These are phyloP conservation scores for Phylloporus arenicola DNA, from an alignment of 768 basidiomycete species.

Conservation along the genomic window DNA sequence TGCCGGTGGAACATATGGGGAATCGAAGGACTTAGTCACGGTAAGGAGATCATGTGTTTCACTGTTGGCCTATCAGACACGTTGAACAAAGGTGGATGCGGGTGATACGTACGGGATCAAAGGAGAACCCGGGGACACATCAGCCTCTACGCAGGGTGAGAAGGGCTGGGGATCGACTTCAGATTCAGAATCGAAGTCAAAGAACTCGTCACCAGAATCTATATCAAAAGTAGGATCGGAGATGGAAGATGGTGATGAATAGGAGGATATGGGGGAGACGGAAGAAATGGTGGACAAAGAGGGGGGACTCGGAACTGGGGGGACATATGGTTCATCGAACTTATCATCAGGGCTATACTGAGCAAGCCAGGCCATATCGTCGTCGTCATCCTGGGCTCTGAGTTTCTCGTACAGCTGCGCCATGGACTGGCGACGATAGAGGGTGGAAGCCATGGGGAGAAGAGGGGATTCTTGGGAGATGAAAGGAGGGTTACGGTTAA, in stretches of 20 bases:
- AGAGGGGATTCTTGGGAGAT: slow-evolving; percentile 11
- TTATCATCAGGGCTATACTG: slow-evolving; percentile 33
- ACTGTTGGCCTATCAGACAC: slow-evolving; percentile 17
- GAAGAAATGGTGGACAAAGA: slow-evolving; percentile 27
- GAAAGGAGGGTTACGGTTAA: slow-evolving; percentile 21
- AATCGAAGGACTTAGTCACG: slow-evolving; percentile 3
- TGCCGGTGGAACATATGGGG: slow-evolving; percentile 11
- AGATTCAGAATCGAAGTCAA: slow-evolving; percentile 28
- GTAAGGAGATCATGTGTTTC: slow-evolving; percentile 9
- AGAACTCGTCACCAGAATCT: slow-evolving; percentile 23
- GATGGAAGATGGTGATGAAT: slow-evolving; percentile 18
- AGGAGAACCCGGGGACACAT: slow-evolving; percentile 8
- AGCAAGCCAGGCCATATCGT: slow-evolving; percentile 32
- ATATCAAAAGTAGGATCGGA: slow-evolving; percentile 16
- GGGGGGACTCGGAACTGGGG: slow-evolving; percentile 15
- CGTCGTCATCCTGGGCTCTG: slow-evolving; percentile 31
- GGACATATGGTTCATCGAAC: slow-evolving; percentile 21
- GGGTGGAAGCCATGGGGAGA: slow-evolving; percentile 25
- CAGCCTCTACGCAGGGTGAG: slow-evolving; percentile 7
- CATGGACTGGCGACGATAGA: slow-evolving; percentile 34
- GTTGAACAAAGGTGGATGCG: background rate
- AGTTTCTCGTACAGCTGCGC: slow-evolving; percentile 33
- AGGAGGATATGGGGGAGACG: slow-evolving; percentile 21
- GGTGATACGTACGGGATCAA: slow-evolving; percentile 23
- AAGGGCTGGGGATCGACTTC: slow-evolving; percentile 24